Conservation (phyloP, 139 green algal genomes). For the Deuterostichococcus epilithicus region DNA sequence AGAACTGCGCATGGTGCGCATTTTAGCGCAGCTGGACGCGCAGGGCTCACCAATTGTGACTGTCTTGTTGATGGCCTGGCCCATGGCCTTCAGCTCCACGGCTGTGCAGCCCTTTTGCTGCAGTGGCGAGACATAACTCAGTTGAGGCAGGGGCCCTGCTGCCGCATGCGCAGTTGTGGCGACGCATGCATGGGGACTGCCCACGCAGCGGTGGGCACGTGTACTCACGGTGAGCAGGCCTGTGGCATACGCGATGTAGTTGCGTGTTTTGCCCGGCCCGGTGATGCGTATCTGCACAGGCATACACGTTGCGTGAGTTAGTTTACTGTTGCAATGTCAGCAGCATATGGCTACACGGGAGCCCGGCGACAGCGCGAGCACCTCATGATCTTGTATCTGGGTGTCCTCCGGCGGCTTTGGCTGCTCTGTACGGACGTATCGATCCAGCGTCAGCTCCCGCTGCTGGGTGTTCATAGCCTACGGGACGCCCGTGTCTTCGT, state of each 20-base stretch:
- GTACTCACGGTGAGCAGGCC: slow-evolving; percentile 56
- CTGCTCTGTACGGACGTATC: not conserved
- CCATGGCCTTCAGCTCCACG: slow-evolving; percentile 83
- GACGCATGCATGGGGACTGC: not conserved
- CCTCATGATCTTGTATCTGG: not conserved
- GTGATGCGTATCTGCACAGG: slow-evolving; percentile 67
- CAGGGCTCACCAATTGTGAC: slow-evolving; percentile 61
- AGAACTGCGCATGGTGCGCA: too few species aligned
- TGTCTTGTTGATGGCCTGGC: slow-evolving; percentile 87
- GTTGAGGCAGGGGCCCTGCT: not conserved
- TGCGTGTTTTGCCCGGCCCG: slow-evolving; percentile 56
- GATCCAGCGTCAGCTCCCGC: not conserved
- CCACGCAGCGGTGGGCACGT: not conserved
- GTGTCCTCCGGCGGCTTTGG: not conserved
- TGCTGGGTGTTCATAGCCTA: not conserved
- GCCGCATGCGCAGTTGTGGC: too few species aligned
- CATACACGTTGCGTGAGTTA: not conserved
- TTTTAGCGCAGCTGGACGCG: not conserved
- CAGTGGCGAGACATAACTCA: not conserved
- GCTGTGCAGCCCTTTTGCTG: slow-evolving; percentile 61
- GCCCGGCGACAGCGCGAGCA: too few species aligned
- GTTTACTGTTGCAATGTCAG: too few species aligned
- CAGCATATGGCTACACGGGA: too few species aligned
- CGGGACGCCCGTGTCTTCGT: too few species aligned
- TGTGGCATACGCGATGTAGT: slow-evolving; percentile 77